Base-by-base conservation (phyloP, 768 basidiomycete species). In the Serendipita indica region DNA sequence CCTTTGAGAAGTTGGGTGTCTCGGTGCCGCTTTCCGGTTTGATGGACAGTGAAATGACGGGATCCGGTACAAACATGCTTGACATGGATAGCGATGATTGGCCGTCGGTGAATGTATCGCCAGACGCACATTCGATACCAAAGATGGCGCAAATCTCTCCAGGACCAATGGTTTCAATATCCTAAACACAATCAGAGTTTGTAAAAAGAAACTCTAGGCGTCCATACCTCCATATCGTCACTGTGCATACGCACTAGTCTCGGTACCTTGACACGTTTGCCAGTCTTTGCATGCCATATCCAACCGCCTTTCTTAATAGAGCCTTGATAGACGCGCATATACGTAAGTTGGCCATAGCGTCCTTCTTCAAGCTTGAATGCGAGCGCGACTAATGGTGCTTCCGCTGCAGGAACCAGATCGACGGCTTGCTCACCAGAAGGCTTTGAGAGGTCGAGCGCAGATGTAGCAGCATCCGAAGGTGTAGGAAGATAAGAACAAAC, bases 111-210 rank as follows among this genome's bases (percentile, higher is more conserved):
- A 99, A 98, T 0, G 94, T 97, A 71, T 99, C 96, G 13, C 96
- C 94, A 14, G 90, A 88, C 0, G 93, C 90, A 67, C 96, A 99
- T 64, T 99, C 96, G 32, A 99, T 89, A 65, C 96, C 96, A 65
- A 99, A 99, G 70, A 96, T 96, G 52, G 96, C 96, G 68, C 96
- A 98, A 63, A 99, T 99, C 77, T 99, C 96, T 60, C 96, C 96
- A 28, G 94, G 92, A 0, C 91, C 91, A 64, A 99, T 86, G 6
- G 81, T 79, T 46, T 91, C 86, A 59, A 99, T 84, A 65, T 99
- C 94, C 89, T 89, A 62, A 60, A n/a, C 41, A 43, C 39, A 20
- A 37, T 33, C 45, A 7, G 52, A 10, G 10, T 32, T 34, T 13
- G 20, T 22, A 14, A n/a, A 3, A 61, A 62, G 14, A 58, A n/a